phyloP scores from a whole-genome alignment of 2,329 filamentous ascomycete species.

The Diplodia corticola region DNA sequence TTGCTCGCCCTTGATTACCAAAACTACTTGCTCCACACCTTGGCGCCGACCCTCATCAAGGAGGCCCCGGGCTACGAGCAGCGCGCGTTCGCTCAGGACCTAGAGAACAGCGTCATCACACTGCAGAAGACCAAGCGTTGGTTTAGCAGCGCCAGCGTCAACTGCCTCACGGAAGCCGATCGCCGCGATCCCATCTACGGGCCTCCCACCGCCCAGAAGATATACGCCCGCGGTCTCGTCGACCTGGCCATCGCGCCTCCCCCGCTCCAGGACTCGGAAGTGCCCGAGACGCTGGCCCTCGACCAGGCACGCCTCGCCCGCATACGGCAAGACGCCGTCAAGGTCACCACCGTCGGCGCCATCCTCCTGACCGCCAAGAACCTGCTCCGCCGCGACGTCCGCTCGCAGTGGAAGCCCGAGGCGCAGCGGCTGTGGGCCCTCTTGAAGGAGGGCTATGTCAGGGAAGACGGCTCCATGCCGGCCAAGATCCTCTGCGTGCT shows the following conservation, averaged over 20 bases:
- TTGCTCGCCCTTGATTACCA: slow-evolving; percentile 78
- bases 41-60: slow-evolving; percentile 69
- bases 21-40: slow-evolving; percentile 74
- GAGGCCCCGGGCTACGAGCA: slow-evolving; percentile 73
- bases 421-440: slow-evolving; percentile 69
- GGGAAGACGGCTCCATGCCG: slow-evolving; percentile 52
- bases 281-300: slow-evolving; percentile 74
- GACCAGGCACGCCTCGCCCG: slow-evolving; percentile 64
- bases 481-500: slow-evolving; percentile 50
- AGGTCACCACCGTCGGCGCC: slow-evolving; percentile 71
- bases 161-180: slow-evolving; percentile 65
- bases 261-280: slow-evolving; percentile 53
- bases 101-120: slow-evolving; percentile 57
- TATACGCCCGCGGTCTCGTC: slow-evolving; percentile 74
- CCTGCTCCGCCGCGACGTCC: slow-evolving; percentile 76
- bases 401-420: slow-evolving; percentile 74
- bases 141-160: slow-evolving; percentile 65
- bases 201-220: slow-evolving; percentile 65
- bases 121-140: slow-evolving; percentile 63
- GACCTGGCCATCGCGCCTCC: slow-evolving; percentile 71
- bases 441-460: slow-evolving; percentile 59
- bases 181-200: slow-evolving; percentile 69
- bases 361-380: slow-evolving; percentile 81
- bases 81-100: slow-evolving; percentile 67
- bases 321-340: slow-evolving; percentile 58